Conservation (phyloP, 768 basidiomycete species). For the Collybiopsis luxurians region DNA sequence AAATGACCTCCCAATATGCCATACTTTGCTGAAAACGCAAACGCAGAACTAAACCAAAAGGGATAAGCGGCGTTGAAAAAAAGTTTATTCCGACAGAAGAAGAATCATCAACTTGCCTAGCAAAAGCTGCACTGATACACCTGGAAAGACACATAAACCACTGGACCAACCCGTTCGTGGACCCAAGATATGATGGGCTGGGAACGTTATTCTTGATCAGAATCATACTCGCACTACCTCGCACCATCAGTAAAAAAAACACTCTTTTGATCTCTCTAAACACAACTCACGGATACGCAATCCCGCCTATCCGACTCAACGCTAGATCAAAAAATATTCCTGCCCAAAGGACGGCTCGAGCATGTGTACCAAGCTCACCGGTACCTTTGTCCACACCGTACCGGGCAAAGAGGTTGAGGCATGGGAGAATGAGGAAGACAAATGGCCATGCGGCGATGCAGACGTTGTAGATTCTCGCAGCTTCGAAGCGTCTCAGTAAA, state of each 20-base stretch:
- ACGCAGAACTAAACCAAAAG: constrained; percentile 41
- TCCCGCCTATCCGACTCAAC: constrained; percentile 39
- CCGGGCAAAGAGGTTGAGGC: constrained; percentile 49
- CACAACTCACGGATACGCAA: constrained; percentile 58
- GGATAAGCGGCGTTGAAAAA: not conserved
- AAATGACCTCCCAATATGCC: constrained; percentile 50
- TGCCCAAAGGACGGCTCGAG: constrained; percentile 41
- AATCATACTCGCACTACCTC: not conserved
- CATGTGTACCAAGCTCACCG: not conserved
- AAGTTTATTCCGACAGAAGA: too few species aligned
- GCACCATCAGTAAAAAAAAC: not conserved
- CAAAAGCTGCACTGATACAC: constrained; percentile 57
- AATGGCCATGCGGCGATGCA: constrained; percentile 57
- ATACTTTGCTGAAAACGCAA: constrained; percentile 49
- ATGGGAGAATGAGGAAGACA: constrained; percentile 47
- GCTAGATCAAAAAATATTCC: constrained; percentile 45
- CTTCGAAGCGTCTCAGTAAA: constrained; percentile 49
- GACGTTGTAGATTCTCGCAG: constrained; percentile 49
- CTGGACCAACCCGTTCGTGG: constrained; percentile 60
- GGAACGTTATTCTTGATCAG: constrained; percentile 55
- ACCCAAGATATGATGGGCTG: constrained; percentile 51
- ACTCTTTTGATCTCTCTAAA: too few species aligned
- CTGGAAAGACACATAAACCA: constrained; percentile 58
- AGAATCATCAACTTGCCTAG: constrained; percentile 52
- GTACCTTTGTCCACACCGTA: constrained; percentile 22